Evolutionary conservation across 208 protist species (phyloP), one percentile per base, ranked within the genome.

Genomic region (Leishmania lainsoni): DNA sequence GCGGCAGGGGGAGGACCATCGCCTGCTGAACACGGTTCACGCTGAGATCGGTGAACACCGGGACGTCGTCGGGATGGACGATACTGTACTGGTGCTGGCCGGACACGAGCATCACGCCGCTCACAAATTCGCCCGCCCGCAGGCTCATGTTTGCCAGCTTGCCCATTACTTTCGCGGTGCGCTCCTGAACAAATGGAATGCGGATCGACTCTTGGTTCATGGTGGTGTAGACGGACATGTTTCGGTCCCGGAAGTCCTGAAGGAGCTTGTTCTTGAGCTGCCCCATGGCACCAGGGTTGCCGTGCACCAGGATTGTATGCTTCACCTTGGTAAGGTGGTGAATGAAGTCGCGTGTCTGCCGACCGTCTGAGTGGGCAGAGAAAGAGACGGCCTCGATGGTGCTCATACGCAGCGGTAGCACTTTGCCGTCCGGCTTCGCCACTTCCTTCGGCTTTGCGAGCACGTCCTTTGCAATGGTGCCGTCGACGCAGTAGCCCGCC

Each of bases 401-500:
- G 76, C 90, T 81, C 89, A 99, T 98, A 75, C 92, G 93, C 58
- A 99, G 87, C 26, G 95, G 92, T 58, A 99, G 89, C 35, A 93
- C 93, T 20, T 92, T 86, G 61, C 98, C 98, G 49, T 96, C 92
- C 26, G 96, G 90, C 72, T 91, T 94, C 77, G 94, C 90, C n/a
- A 99, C 92, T 85, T 98, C 93, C 58, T 90, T 90, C 52, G 94
- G 95, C 78, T 92, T 92, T 48, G 84, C 79, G 22, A 98, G 90
- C 83, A 98, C 91, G 54, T 98, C 89, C 82, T 99, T 98, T 10
- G 99, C 98, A 26, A 99, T 90, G n/a, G 99, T 99, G 80, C 98
- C 98, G 49, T 99, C 98, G 5, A 99, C 98, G 75, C 95, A 97
- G 90, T 99, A 99, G 66, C 99, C 99, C 0, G 99, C 94, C 83